Conservation (phyloP, 1,139 yeast species). For the Taphrina betulina region DNA sequence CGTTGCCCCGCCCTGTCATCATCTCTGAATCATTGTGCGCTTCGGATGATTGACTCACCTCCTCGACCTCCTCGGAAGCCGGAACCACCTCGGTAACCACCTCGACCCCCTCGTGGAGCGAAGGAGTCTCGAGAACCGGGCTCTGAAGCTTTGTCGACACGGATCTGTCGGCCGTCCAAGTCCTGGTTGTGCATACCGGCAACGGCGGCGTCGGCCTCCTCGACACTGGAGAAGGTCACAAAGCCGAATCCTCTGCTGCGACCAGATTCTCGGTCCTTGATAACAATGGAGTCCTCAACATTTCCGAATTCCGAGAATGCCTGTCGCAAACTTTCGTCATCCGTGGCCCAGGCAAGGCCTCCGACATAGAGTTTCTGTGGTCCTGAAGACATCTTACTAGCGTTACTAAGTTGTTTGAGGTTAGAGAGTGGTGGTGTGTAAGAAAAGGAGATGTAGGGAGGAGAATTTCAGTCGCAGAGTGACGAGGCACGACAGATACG, state of each 20-base stretch:
- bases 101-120: conserved; percentile 29
- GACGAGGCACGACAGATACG: too few relatives aligned
- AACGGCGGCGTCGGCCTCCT: conserved; percentile 30
- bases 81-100: conserved; percentile 31
- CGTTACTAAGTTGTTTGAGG: background rate
- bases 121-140: conserved; percentile 30
- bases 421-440: conserved; percentile 49
- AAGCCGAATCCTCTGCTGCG: conserved; percentile 32
- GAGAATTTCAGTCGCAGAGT: too few relatives aligned
- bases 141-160: conserved; percentile 32
- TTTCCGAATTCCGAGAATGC: conserved; percentile 28
- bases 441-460: too few relatives aligned
- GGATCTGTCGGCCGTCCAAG: conserved; percentile 31
- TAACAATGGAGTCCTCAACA: conserved; percentile 31
- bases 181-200: conserved; percentile 31
- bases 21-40: too few relatives aligned
- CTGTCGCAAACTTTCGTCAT: conserved; percentile 26
- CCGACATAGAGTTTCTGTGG: conserved; percentile 31
- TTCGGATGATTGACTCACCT: background rate
- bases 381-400: background rate
- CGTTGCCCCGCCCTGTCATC: too few relatives aligned
- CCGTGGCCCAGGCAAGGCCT: conserved; percentile 33
- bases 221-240: conserved; percentile 25
- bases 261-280: conserved; percentile 32
- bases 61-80: conserved; percentile 33